Evolutionary conservation across 129 eudicot genomes (phyloP).

Genomic region (Saposhnikovia divaricata): DNA sequence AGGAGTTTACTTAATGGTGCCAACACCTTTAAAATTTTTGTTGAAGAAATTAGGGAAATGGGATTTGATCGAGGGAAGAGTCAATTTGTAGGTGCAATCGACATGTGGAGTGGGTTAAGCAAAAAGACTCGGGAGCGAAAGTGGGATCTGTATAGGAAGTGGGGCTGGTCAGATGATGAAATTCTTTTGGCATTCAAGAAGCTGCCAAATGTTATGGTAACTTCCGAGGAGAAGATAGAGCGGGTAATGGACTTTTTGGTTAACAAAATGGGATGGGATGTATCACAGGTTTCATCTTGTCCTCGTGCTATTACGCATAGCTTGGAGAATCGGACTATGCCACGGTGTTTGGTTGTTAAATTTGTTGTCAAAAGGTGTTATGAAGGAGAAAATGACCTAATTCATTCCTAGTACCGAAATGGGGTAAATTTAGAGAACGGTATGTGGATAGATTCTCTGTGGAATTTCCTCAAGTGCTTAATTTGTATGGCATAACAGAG

Average conservation of each 20-base stretch:
- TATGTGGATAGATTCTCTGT: not conserved
- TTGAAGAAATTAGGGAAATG: constrained; percentile 4
- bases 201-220: not conserved
- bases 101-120: not conserved
- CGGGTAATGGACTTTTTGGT: constrained; percentile 21
- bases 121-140: constrained; percentile 5
- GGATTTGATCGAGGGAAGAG: not conserved
- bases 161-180: constrained; percentile 29
- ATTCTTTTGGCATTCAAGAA: constrained; percentile 6
- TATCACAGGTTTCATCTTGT: not conserved
- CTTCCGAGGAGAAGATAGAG: constrained; percentile 18
- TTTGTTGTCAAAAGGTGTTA: constrained; percentile 1
- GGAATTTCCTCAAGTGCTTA: not conserved
- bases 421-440: not conserved
- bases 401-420: too few species aligned
- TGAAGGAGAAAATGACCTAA: not conserved
- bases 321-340: constrained; percentile 2
- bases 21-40: too few species aligned
- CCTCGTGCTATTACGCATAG: not conserved
- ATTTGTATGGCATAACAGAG: not conserved
- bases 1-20: too few species aligned
- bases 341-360: constrained; percentile 8
- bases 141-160: constrained; percentile 12
- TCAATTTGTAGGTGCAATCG: not conserved
- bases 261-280: constrained; percentile 15